A percentile compares a stretch with the other conserved stretches of the same genome.
Conservation (phyloP, 2,329 filamentous ascomycete genomes). For the Camillea tinctor region DNA sequence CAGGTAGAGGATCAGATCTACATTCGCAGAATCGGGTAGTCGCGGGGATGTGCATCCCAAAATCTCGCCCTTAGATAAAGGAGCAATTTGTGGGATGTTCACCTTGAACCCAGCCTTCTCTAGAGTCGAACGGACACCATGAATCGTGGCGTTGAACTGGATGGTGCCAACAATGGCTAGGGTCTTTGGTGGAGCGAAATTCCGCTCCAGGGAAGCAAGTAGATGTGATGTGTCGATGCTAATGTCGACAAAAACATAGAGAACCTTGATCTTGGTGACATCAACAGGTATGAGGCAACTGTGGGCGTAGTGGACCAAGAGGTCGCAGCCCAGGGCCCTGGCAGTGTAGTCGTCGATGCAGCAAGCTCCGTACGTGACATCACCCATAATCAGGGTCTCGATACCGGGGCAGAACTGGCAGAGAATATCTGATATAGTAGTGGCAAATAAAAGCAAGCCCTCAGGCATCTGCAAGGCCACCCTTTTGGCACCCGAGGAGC, state of each 20-base stretch:
- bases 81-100: slow-evolving; percentile 87
- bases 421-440: slow-evolving; percentile 95
- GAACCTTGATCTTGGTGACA: slow-evolving; percentile 92
- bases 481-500: slow-evolving; percentile 72
- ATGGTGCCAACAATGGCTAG: slow-evolving; percentile 95
- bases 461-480: slow-evolving; percentile 98
- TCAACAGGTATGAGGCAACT: slow-evolving; percentile 95
- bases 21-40: slow-evolving; percentile 54
- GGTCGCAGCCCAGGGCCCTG: slow-evolving; percentile 85
- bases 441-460: slow-evolving; percentile 90
- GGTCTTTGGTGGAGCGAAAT: slow-evolving; percentile 80
- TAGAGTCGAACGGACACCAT: slow-evolving; percentile 75
- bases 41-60: slow-evolving; percentile 92
- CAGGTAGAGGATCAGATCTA: slow-evolving; percentile 55
- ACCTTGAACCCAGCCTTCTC: slow-evolving; percentile 83
- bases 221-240: slow-evolving; percentile 90
- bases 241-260: slow-evolving; percentile 98
- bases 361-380: slow-evolving; percentile 97
- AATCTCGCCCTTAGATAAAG: slow-evolving; percentile 92
- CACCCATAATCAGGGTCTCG: slow-evolving; percentile 96
- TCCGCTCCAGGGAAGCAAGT: slow-evolving; percentile 80
- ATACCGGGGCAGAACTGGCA: slow-evolving; percentile 89
- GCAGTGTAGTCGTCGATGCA: slow-evolving; percentile 99
- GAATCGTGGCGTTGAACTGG: slow-evolving; percentile 96
- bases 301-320: slow-evolving; percentile 95